Evolutionary conservation across 2,329 filamentous ascomycete genomes (phyloP), one percentile per base, ranked within the genome.

Genomic region (Cladorrhinum sp.): DNA sequence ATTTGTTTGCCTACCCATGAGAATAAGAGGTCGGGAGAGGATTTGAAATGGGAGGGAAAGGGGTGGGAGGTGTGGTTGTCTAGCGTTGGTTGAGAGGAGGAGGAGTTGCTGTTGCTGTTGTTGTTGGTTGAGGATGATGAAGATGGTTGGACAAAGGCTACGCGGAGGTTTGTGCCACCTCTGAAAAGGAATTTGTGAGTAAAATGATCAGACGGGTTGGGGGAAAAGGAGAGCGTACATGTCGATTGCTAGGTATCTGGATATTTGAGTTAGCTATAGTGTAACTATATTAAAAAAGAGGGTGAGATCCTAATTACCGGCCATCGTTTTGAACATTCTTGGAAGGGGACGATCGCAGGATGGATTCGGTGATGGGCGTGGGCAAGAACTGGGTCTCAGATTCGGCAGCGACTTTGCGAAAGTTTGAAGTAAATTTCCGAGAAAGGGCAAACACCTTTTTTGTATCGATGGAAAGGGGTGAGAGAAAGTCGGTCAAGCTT

Each of bases 1-100:
- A 95, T 91, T 69, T 88, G 90, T 67, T 83, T 79, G 24, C 90
- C 91, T 66, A 95, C 91, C 90, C 90, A 95, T n/a, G 81, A 75
- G 72, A 95, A 95, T 1, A 94, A 77, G 12, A 36, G 33, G 8
- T 36, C 33, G 8, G 33, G 33, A 9, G 33, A 36, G 8, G 33
- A 36, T 36, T 36, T 36, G 9, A 36, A 9, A 16, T 36, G 33
- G 14, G 33, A 10, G 3, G 33, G 33, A 16, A 36, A 36, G 12
- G 33, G 7, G 33, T 36, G 33, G 12, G 33, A 36, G 33, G 33
- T 36, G 33, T 36, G 33, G 14, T 9, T 10, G 8, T 36, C 4
- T 3, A 36, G 33, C 3, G 33, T 36, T 36, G 33, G 33, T 36
- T 16, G 33, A 9, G 26, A 28, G 87, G 71, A 92, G 90, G 59